Evolutionary conservation across 768 basidiomycete genomes (phyloP), one percentile per base, ranked within the genome.

Genomic region (Rhizopogon roseolus): DNA sequence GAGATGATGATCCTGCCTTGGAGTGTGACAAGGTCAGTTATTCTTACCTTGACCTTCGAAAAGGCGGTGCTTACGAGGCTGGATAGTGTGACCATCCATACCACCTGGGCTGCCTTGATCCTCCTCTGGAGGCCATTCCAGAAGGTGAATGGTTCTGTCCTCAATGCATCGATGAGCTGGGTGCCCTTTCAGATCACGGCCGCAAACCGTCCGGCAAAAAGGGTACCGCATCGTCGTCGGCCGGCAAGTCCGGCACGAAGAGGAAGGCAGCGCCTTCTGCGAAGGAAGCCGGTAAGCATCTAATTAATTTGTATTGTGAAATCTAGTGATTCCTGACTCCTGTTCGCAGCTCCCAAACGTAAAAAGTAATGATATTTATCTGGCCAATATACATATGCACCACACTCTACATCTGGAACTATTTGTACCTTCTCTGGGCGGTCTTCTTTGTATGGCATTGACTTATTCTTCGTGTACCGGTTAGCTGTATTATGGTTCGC

Each of bases 131-230:
- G 14, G 81, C 77, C 4, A 74, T 95, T 16, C 95, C 95, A 0
- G 87, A 89, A 34, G 95, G 90, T 37, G 90, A 94, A 71, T 94
- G 93, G 93, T 93, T 93, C 76, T 96, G 93, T 62, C 84, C 87
- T 0, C 75, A 81, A 53, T 96, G 93, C 64, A 68, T 71, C 9
- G 75, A 75, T 34, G 76, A 80, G 19, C 85, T 85, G 4, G 80
- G 79, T 9, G 81, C 80, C 5, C 78, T 66, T 27, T 58, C 61
- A 40, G 59, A 22, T 56, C 41, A 50, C 17, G 25, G 55, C 41
- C 51, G 60, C 40, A 60, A 57, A 44, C 0, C 53, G 17, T 49
- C 62, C 11, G 19, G 46, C 8, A 48, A 48, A 25, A 60, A 58
- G 37, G 60, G 70, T 66, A 42, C 49, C 56, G 41, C 54, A 50